Conservation (phyloP, 768 basidiomycete genomes). For the Lactifluus piperatus region DNA sequence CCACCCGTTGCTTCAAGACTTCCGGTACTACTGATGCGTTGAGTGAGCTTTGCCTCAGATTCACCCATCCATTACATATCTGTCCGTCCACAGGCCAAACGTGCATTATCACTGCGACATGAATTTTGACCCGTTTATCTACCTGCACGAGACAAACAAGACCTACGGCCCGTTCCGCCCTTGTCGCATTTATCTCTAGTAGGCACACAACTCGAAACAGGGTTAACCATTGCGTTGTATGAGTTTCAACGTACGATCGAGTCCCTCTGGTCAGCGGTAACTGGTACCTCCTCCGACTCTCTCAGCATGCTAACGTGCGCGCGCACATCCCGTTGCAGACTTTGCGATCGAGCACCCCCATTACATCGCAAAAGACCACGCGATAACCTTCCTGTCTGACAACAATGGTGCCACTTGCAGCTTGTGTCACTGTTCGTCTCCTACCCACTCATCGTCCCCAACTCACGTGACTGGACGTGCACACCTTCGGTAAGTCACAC, state of each 20-base stretch:
- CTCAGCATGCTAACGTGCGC: constrained; percentile 18
- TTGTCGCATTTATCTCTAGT: neutral
- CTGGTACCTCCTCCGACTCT: constrained; percentile 35
- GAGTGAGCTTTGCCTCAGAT: constrained; percentile 44
- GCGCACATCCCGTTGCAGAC: constrained; percentile 32
- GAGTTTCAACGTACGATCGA: constrained; percentile 79
- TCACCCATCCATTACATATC: neutral
- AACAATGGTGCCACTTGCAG: constrained; percentile 65
- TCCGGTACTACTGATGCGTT: constrained; percentile 86
- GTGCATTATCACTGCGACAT: constrained; percentile 79
- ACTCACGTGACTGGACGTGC: constrained; percentile 11
- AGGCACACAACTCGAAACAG: constrained; percentile 27
- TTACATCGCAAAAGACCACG: constrained; percentile 53
- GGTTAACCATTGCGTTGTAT: constrained; percentile 69
- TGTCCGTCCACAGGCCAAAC: constrained; percentile 46
- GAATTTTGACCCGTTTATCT: constrained; percentile 53
- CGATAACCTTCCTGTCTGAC: constrained; percentile 65
- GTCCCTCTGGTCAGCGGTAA: constrained; percentile 68
- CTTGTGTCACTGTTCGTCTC: constrained; percentile 58
- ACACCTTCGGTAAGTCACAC: constrained; percentile 56
- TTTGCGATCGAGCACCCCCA: constrained; percentile 59
- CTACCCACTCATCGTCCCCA: neutral
- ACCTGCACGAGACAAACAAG: constrained; percentile 74
- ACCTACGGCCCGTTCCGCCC: constrained; percentile 52
- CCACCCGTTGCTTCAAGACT: constrained; percentile 66